A percentile compares a stretch with the other conserved stretches of the same genome.
Evolutionary conservation across 2,329 filamentous ascomycete species (phyloP).

Genomic region (Leptographium radiaticola): DNA sequence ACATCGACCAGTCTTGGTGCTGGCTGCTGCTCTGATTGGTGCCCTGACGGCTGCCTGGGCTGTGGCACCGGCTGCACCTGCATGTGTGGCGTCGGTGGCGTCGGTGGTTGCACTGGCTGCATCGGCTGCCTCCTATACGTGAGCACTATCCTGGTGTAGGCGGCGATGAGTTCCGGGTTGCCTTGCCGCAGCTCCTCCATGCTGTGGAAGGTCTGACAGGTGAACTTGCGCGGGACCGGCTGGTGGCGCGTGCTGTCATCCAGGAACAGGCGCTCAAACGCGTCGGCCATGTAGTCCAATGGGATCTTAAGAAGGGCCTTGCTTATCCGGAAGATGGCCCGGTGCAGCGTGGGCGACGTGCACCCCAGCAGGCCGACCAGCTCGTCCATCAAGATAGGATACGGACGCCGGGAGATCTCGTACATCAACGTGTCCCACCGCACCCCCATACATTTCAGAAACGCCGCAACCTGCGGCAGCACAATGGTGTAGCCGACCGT

Average conservation of each 20-base stretch:
- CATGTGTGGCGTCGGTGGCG: neutral
- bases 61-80: neutral
- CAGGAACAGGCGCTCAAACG: slow-evolving; percentile 13
- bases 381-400: slow-evolving; percentile 22
- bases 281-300: slow-evolving; percentile 7
- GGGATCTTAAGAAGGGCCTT: slow-evolving; percentile 14
- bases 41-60: neutral
- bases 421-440: slow-evolving; percentile 24
- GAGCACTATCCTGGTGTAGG: neutral
- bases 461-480: slow-evolving; percentile 25
- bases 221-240: neutral
- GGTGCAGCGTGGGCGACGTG: slow-evolving; percentile 16
- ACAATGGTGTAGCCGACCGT: slow-evolving; percentile 11
- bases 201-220: neutral
- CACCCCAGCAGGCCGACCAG: slow-evolving; percentile 18
- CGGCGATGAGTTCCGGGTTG: neutral
- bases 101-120: neutral
- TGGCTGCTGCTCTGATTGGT: too few species aligned
- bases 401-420: slow-evolving; percentile 9
- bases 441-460: slow-evolving; percentile 28
- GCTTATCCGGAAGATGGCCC: slow-evolving; percentile 17
- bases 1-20: too few species aligned
- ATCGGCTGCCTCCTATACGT: neutral
- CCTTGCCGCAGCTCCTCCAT: neutral
- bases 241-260: slow-evolving; percentile 11